Evolutionary conservation across 768 basidiomycete genomes (phyloP), one percentile per base, ranked within the genome.

Genomic region (Nidularia sp.): DNA sequence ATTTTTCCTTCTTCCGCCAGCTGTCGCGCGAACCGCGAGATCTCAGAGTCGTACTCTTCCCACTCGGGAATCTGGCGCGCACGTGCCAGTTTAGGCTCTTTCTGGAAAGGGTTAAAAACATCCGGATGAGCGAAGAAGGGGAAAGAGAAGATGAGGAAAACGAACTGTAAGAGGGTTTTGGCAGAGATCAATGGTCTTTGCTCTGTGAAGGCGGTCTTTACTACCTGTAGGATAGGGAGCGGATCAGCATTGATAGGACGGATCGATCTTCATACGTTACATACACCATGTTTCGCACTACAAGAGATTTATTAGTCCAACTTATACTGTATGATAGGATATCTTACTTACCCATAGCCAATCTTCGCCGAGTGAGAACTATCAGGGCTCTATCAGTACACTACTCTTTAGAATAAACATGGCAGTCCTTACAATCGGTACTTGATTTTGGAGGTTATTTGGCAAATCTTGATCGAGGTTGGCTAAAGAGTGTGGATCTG

Each of bases 201-300:
- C 88, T 76, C 84, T 79, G 60, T 90, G 70, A 0, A 93, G 69
- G 39, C 91, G 76, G 60, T 93, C 89, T 65, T 90, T 91, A 75
- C 87, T 89, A 57, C n/a, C n/a, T n/a, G n/a, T n/a, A n/a, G 53
- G 31, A 52, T 18, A 2, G 34, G 33, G 49, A 52, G 1, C 51
- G 34, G 12, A 29, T 32, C 29, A 39, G 15, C 6, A 35, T 33
- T 8, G 6, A 49, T 46, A 25, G 43, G 7, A 25, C 7, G 39
- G 45, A 22, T 41, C 1, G 33, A 9, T 1, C 44, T 6, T 6
- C 31, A 36, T 74, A 85, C 54, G 81, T 84, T n/a, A n/a, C n/a
- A n/a, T n/a, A n/a, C 97, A 99, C 97, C 97, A 98, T 0, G 96
- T 98, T 76, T 98, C 96, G 65, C 96, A 98, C 91, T 93, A 47